Base-by-base conservation (phyloP, 2,329 filamentous ascomycete species). In the Clarireedia sp. region DNA sequence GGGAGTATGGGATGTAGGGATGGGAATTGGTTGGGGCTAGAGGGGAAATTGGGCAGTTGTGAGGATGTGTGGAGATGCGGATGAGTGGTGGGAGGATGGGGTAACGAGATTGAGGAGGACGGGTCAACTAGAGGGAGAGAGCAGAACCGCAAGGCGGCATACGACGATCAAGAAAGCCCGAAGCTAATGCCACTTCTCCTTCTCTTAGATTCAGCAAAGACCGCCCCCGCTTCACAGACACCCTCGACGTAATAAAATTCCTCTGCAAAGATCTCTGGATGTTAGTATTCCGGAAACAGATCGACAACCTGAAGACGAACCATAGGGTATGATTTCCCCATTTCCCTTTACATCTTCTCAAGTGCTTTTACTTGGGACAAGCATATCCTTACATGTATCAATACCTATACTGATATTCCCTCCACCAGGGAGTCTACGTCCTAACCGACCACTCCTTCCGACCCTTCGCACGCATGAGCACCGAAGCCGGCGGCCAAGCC, bases 301-400 rank as follows among this genome's bases (percentile, higher is more conserved):
- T 99, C 67, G 94, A 99, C 72, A 99, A 99, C 70, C 78, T 99
- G 47, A 99, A 99, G 74, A 99, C 94, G 8, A 99, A 99, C 69
- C 94, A 99, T 70, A 78, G 94, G 65, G 87, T 90, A 74, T 45
- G 19, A 23, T 44, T 19, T 33, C 12, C 23, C 21, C 9, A 5
- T n/a, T 36, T 46, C 6, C 12, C 12, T 21, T 3, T 48, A 12
- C 12, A 12, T 5, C 29, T 7, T 8, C 9, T 29, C 26, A 10
- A 8, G 9, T 2, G 7, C 26, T 7, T 33, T 33, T 33, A 33
- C 29, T 12, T 12, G 4, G 10, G 29, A 14, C 29, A 33, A 33
- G 10, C 3, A 9, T 33, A 33, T 33, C 12, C 10, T 4, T 26
- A 14, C 12, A 12, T 33, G 29, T 12, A 33, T 12, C 3, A 12